Percentiles rank a stretch among this genome's conserved stretches.
Conservation (phyloP, 2,329 filamentous ascomycete genomes). For the Fusarium cicatricum region DNA sequence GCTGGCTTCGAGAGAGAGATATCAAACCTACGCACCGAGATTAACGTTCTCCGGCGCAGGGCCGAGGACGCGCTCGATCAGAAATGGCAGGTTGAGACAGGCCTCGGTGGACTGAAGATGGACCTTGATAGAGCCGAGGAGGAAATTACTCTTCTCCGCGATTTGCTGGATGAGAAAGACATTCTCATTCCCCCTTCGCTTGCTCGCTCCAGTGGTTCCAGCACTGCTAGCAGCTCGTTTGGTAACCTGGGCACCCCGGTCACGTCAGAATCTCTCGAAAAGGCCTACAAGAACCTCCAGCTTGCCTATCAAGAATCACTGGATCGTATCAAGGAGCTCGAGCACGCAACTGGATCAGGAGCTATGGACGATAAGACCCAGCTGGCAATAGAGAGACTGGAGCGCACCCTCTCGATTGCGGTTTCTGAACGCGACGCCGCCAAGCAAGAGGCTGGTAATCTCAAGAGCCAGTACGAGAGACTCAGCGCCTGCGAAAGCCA, state of each 20-base stretch:
- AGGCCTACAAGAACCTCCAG: slow-evolving; percentile 79
- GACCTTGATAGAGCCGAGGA: slow-evolving; percentile 94
- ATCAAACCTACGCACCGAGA: slow-evolving; percentile 79
- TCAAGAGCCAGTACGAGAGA: slow-evolving; percentile 67
- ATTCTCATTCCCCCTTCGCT: slow-evolving; percentile 73
- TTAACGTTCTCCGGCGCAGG: slow-evolving; percentile 82
- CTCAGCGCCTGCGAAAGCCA: slow-evolving; percentile 65
- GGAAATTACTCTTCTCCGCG: slow-evolving; percentile 85
- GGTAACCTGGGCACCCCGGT: slow-evolving; percentile 53
- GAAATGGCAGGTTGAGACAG: slow-evolving; percentile 96
- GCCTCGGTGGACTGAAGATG: slow-evolving; percentile 88
- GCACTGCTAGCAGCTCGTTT: slow-evolving; percentile 40
- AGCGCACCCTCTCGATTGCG: slow-evolving; percentile 73
- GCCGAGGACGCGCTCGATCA: slow-evolving; percentile 95
- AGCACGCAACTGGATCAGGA: slow-evolving; percentile 54
- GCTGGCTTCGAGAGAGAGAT: slow-evolving; percentile 88
- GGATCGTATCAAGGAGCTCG: slow-evolving; percentile 70
- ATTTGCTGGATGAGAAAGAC: slow-evolving; percentile 82
- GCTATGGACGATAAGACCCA: slow-evolving; percentile 65
- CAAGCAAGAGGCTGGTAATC: slow-evolving; percentile 68
- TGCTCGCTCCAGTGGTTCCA: slow-evolving; percentile 53
- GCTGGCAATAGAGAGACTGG: slow-evolving; percentile 70
- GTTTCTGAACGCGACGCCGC: slow-evolving; percentile 78
- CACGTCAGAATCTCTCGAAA: slow-evolving; percentile 75
- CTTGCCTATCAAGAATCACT: slow-evolving; percentile 73